phyloP scores from a whole-genome alignment of 257 asterid species.

The Paulownia fortunei region DNA sequence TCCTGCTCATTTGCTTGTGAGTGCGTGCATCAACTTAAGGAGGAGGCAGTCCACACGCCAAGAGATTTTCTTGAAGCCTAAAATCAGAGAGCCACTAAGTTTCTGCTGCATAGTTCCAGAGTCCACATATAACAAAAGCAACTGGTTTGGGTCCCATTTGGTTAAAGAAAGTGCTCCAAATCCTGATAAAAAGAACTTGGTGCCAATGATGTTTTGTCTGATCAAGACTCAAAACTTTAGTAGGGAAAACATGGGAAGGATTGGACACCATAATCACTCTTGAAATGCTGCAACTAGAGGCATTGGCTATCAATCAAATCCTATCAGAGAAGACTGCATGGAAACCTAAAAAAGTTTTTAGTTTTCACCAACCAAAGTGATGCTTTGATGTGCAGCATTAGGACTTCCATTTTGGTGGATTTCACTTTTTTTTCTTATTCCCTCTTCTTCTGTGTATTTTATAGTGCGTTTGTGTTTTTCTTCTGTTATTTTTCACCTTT shows the following conservation, averaged over 20 bases:
- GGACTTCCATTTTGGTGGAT: conserved; percentile 30
- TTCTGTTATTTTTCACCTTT: background rate
- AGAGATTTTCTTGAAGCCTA: background rate
- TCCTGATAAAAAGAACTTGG: conserved; percentile 24
- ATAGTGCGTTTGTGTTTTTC: conserved; percentile 7
- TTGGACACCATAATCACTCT: conserved; percentile 41
- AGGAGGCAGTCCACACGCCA: conserved; percentile 32
- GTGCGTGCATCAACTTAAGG: conserved; percentile 30
- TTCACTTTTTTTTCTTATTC: conserved; percentile 3
- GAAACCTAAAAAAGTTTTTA: conserved; percentile 15
- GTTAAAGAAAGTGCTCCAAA: conserved; percentile 31
- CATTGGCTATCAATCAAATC: conserved; percentile 48
- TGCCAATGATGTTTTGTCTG: conserved; percentile 20
- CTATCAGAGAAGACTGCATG: conserved; percentile 35
- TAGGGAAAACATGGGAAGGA: conserved; percentile 44
- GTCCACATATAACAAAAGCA: conserved; percentile 30
- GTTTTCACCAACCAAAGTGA: conserved; percentile 42
- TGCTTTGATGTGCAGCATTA: conserved; percentile 19
- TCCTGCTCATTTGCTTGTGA: conserved; percentile 4
- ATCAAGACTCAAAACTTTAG: conserved; percentile 27
- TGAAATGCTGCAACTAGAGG: conserved; percentile 33
- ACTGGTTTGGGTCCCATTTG: conserved; percentile 29
- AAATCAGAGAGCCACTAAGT: background rate
- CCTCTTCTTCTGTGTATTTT: background rate
- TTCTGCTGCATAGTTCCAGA: conserved; percentile 18